These are phyloP conservation scores for Melampsora americana DNA, from an alignment of 1,284 basidiomycete genomes.

Conservation along the genomic window DNA sequence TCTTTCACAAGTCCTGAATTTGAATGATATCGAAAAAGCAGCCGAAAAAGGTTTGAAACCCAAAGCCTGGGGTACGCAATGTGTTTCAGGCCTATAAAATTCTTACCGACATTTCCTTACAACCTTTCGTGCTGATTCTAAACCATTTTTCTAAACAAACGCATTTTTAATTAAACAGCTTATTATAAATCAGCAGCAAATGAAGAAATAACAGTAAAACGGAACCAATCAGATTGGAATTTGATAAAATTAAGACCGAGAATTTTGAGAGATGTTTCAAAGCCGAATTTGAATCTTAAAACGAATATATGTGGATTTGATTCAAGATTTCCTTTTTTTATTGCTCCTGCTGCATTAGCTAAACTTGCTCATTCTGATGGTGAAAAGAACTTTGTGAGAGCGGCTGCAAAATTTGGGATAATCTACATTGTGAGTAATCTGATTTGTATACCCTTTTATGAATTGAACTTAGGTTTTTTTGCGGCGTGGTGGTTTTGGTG, in stretches of 20 bases:
- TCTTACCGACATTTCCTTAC: too few relatives aligned
- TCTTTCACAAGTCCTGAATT: neutral
- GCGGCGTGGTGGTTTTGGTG: too few relatives aligned
- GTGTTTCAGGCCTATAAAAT: too few relatives aligned
- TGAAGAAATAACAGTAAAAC: neutral
- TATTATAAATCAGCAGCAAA: constrained; percentile 5
- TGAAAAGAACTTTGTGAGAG: neutral
- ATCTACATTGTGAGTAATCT: neutral
- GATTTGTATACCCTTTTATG: neutral
- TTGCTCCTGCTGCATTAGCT: constrained; percentile 7
- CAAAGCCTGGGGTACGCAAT: neutral
- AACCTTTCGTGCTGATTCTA: neutral
- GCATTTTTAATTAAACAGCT: neutral
- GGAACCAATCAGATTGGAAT: neutral
- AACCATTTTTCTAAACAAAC: neutral
- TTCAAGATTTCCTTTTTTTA: neutral
- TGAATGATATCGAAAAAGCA: neutral
- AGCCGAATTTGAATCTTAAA: neutral
- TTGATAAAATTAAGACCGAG: neutral
- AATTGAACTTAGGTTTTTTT: neutral
- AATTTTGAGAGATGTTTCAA: neutral
- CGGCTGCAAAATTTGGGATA: neutral
- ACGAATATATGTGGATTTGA: neutral
- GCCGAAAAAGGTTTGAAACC: neutral
- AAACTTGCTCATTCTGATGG: neutral